Percentiles rank a stretch among this genome's conserved stretches.
Conservation (phyloP, 2,329 filamentous ascomycete species). For the Aspergillus cejpii region DNA sequence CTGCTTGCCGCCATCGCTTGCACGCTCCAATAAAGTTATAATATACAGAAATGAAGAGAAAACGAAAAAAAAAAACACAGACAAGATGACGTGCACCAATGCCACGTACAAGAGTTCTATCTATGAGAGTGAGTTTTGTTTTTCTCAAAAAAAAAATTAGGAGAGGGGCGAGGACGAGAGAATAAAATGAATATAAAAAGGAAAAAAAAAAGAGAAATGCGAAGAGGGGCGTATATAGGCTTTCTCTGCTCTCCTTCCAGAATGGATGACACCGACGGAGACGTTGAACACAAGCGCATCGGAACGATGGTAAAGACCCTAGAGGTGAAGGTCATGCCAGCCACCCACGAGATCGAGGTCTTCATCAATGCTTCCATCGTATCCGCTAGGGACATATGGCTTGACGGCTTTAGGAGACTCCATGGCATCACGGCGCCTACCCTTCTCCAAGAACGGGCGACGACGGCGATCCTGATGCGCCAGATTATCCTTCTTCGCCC, state of each 20-base stretch:
- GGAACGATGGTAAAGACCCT: slow-evolving; percentile 20
- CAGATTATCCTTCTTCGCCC: slow-evolving; percentile 30
- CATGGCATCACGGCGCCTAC: slow-evolving; percentile 42
- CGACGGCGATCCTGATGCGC: slow-evolving; percentile 29
- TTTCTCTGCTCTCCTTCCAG: slow-evolving; percentile 4
- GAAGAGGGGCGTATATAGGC: background rate
- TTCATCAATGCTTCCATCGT: slow-evolving; percentile 54
- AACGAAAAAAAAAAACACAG: slow-evolving; percentile 7
- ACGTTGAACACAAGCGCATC: slow-evolving; percentile 9
- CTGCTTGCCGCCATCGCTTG: slow-evolving; percentile 12
- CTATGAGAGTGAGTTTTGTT: slow-evolving; percentile 11
- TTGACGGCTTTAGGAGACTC: slow-evolving; percentile 28
- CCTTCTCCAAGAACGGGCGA: slow-evolving; percentile 39
- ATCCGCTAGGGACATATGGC: slow-evolving; percentile 31
- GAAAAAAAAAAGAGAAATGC: slow-evolving; percentile 4
- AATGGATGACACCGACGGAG: slow-evolving; percentile 13
- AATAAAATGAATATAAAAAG: slow-evolving; percentile 1
- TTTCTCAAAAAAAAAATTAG: slow-evolving; percentile 4
- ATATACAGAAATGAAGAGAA: slow-evolving; percentile 19
- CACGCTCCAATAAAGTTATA: slow-evolving; percentile 15
- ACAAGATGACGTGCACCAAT: slow-evolving; percentile 9
- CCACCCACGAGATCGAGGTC: slow-evolving; percentile 94
- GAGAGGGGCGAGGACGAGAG: slow-evolving; percentile 4
- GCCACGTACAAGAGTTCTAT: slow-evolving; percentile 12
- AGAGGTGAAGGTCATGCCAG: slow-evolving; percentile 66